phyloP scores from a whole-genome alignment of 2,329 filamentous ascomycete genomes.

The Thielaviopsis populi region DNA sequence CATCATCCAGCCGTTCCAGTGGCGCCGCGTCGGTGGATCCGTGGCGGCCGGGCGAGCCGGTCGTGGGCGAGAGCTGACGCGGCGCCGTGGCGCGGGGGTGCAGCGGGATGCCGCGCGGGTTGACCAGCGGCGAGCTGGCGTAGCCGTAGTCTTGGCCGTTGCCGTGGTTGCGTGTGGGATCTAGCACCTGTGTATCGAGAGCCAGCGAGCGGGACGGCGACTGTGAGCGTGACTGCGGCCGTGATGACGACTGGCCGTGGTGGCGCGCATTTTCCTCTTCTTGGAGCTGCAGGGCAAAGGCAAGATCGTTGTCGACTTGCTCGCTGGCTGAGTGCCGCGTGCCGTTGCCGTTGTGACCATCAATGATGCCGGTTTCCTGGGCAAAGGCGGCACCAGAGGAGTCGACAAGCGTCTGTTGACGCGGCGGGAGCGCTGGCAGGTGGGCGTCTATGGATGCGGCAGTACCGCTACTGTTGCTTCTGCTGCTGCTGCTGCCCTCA shows the following conservation, averaged over 20 bases:
- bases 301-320: constrained; percentile 75
- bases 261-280: constrained; percentile 82
- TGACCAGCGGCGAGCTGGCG: neutral
- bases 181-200: constrained; percentile 24
- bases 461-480: no score
- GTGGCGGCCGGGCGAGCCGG: neutral
- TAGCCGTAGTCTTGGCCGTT: neutral
- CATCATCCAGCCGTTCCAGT: neutral
- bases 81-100: neutral
- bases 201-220: constrained; percentile 26
- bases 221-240: constrained; percentile 29
- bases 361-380: constrained; percentile 2
- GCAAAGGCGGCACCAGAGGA: neutral
- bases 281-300: constrained; percentile 79
- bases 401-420: neutral
- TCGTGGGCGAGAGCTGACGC: neutral
- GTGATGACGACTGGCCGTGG: constrained; percentile 27
- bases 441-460: neutral
- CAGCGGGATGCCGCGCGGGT: constrained; percentile 13
- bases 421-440: neutral
- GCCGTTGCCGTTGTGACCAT: neutral
- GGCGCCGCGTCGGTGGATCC: neutral
- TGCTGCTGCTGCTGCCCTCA: neutral
- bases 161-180: neutral
- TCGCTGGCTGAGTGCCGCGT: constrained; percentile 44